These are phyloP conservation scores for Endogone sp. DNA, from an alignment of 192 early-diverging fungal species.

Conservation along the genomic window DNA sequence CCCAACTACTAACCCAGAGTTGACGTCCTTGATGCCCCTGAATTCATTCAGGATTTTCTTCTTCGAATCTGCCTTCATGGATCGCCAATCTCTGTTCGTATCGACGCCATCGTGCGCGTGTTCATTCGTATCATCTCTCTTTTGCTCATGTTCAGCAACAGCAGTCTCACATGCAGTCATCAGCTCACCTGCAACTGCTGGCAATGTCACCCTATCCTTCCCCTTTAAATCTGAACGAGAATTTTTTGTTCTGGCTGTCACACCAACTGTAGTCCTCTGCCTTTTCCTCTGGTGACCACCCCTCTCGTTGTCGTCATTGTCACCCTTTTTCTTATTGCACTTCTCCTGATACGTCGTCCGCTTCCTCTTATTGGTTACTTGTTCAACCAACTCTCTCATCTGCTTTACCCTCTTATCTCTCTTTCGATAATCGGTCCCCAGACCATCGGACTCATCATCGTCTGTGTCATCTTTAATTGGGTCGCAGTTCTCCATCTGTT, in stretches of 20 bases:
- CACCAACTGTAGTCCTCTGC: neutral
- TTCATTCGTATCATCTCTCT: slow-evolving; percentile 3
- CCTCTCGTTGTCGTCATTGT: slow-evolving; percentile 17
- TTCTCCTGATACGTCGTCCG: slow-evolving; percentile 19
- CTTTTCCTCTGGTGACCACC: slow-evolving; percentile 1
- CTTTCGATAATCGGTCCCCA: too few species aligned
- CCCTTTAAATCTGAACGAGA: slow-evolving; percentile 52
- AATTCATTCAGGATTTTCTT: slow-evolving; percentile 78
- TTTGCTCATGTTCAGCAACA: slow-evolving; percentile 17
- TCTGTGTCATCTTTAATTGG: too few species aligned
- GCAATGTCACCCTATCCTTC: slow-evolving; percentile 47
- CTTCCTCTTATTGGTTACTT: slow-evolving; percentile 24
- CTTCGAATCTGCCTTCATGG: slow-evolving; percentile 42
- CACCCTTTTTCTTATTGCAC: slow-evolving; percentile 1
- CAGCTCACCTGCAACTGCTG: slow-evolving; percentile 34
- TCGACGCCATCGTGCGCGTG: slow-evolving; percentile 28
- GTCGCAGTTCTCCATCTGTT: too few species aligned
- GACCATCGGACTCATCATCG: too few species aligned
- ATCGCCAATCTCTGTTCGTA: slow-evolving; percentile 25
- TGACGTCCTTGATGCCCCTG: slow-evolving; percentile 76
- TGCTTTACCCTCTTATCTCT: too few species aligned
- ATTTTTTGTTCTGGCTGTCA: slow-evolving; percentile 12
- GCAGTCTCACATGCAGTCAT: slow-evolving; percentile 42
- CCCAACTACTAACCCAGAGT: slow-evolving; percentile 77
- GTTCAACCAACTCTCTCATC: slow-evolving; percentile 44